Evolutionary conservation across 306 rosid species (phyloP), one percentile per base, ranked within the genome.

Genomic region (Trifolium dubium): DNA sequence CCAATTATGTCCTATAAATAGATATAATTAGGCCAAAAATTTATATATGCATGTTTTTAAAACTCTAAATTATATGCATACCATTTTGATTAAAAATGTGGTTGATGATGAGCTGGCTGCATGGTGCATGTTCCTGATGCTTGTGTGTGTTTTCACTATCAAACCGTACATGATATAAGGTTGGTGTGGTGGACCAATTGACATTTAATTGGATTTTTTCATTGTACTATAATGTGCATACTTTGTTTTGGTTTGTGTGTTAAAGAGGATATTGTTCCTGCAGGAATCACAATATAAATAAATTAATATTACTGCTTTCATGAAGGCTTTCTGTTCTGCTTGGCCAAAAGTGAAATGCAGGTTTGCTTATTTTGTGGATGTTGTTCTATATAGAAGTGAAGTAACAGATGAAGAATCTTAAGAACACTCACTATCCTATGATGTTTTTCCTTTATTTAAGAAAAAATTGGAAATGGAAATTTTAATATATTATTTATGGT

Each of bases 191-290:
- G 77, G 80, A 69, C 84, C 84, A 13, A 40, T 62, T 62, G 69
- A 80, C 73, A 69, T 56, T 59, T 41, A 69, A 69, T 46, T 80
- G 59, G 76, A 51, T 51, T 80, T 51, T 80, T 75, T 75, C 23
- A 69, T 80, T 62, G 80, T 62, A 80, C 74, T 63, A 64, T 53
- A 75, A 62, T 69, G 51, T 69, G 69, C 50, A 23, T 23, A 23
- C 23, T 23, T 80, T 75, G 77, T 75, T 75, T 80, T 80, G 77
- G 69, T 75, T 54, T 80, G 11, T 80, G 80, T 69, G 80, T 75
- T 69, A 69, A 80, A 80, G 49, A 53, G 70, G 39, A 66, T 79
- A 55, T 80, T 80, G 64, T 54, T 69, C 53, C 50, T 59, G 28
- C 70, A 67, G 34, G 59, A 49, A n/a, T 37, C 75, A 62, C 66